Conservation (phyloP, 331 rosid species). For the Quercus lobata region DNA sequence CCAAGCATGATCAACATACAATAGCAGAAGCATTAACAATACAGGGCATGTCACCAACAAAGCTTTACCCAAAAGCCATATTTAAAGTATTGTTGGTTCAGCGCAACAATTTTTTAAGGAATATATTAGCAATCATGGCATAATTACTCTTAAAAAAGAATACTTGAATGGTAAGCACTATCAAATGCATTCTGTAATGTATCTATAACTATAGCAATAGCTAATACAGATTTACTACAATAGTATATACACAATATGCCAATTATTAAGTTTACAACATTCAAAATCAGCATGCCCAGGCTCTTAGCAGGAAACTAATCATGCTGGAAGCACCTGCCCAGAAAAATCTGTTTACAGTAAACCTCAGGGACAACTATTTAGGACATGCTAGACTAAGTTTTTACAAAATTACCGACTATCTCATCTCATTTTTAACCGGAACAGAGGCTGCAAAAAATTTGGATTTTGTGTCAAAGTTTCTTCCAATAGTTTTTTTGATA, state of each 20-base stretch:
- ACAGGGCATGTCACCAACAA: neutral
- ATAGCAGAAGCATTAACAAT: neutral
- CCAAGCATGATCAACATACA: neutral
- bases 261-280: no score
- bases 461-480: slow-evolving; percentile 60
- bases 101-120: neutral
- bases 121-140: no score
- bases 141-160: no score
- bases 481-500: slow-evolving; percentile 64
- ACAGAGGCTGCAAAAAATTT: slow-evolving; percentile 72
- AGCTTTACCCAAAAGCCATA: neutral
- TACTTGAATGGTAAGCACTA: no score
- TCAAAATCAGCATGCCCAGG: no score
- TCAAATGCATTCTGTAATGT: no score
- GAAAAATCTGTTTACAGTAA: no score
- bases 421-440: slow-evolving; percentile 80
- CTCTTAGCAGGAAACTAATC: no score
- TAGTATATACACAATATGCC: no score
- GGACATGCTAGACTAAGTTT: neutral
- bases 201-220: no score
- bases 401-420: neutral
- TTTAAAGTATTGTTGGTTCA: neutral
- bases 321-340: no score
- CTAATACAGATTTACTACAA: no score
- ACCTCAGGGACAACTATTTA: neutral